Evolutionary conservation across 306 rosid species (phyloP).

Genomic region (Dryas alaskensis): DNA sequence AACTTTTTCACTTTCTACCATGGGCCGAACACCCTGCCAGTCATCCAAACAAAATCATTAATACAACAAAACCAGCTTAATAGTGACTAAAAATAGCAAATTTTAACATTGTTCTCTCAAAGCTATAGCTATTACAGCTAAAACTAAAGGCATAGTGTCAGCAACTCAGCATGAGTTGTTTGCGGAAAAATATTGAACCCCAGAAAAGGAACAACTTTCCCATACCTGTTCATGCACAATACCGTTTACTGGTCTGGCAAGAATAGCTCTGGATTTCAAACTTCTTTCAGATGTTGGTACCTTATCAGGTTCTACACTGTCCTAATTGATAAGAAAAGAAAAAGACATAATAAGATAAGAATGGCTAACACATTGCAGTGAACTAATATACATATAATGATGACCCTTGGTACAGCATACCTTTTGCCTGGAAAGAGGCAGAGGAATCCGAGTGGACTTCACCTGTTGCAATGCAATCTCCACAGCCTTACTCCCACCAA

Average conservation of each 20-base stretch:
- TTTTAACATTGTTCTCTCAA: not conserved
- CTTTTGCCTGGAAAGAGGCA: slow-evolving; percentile 65
- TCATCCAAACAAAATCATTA: slow-evolving; percentile 24
- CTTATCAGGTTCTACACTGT: slow-evolving; percentile 74
- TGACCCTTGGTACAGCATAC: slow-evolving; percentile 37
- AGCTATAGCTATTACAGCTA: not conserved
- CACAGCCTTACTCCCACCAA: slow-evolving; percentile 95
- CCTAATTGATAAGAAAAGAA: slow-evolving; percentile 44
- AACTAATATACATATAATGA: slow-evolving; percentile 14
- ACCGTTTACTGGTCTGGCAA: slow-evolving; percentile 89
- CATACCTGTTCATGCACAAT: slow-evolving; percentile 75
- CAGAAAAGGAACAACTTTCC: slow-evolving; percentile 17
- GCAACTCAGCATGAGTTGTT: not conserved
- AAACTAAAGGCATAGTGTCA: slow-evolving; percentile 1
- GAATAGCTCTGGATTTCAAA: slow-evolving; percentile 60
- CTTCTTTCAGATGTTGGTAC: slow-evolving; percentile 78
- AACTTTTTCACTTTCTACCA: slow-evolving; percentile 63
- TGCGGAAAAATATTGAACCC: slow-evolving; percentile 4
- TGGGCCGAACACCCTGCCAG: slow-evolving; percentile 66
- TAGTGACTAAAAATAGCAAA: not conserved
- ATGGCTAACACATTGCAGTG: not conserved
- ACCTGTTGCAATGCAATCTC: slow-evolving; percentile 76
- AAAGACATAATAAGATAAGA: not conserved
- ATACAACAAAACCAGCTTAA: slow-evolving; percentile 13
- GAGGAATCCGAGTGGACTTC: slow-evolving; percentile 62